Evolutionary conservation across 2,329 filamentous ascomycete genomes (phyloP).

Genomic region (Cladophialophora immunda): DNA sequence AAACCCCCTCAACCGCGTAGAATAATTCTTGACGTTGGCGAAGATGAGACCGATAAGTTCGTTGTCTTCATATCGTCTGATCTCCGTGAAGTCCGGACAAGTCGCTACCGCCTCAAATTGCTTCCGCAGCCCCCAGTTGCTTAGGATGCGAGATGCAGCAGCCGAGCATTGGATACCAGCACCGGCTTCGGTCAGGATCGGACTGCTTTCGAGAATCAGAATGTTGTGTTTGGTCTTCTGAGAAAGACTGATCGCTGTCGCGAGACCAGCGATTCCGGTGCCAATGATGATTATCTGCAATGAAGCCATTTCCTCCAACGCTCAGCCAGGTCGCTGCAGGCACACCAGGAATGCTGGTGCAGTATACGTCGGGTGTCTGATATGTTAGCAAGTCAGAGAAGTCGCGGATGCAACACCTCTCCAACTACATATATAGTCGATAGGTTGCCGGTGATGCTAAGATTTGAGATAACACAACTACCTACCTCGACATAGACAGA

Average conservation of each 20-base stretch:
- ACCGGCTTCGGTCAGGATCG: constrained; percentile 37
- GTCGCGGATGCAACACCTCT: not conserved
- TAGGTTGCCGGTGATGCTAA: not conserved
- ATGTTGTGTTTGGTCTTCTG: constrained; percentile 39
- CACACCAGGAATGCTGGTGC: not conserved
- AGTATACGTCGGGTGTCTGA: not conserved
- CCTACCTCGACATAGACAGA: not conserved
- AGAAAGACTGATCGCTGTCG: constrained; percentile 43
- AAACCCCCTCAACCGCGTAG: constrained; percentile 33
- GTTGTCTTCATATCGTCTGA: constrained; percentile 49
- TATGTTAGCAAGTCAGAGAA: not conserved
- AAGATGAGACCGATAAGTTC: constrained; percentile 44
- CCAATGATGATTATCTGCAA: constrained; percentile 39
- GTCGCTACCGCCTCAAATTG: constrained; percentile 43
- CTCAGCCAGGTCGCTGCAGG: not conserved
- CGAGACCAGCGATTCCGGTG: constrained; percentile 44
- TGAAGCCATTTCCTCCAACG: not conserved
- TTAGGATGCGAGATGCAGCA: constrained; percentile 37
- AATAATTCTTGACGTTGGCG: constrained; percentile 43
- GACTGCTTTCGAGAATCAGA: constrained; percentile 42
- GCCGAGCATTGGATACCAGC: constrained; percentile 40
- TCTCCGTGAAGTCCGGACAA: constrained; percentile 43
- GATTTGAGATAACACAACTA: not conserved
- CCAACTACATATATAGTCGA: not conserved
- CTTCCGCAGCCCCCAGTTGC: constrained; percentile 28